phyloP scores from a whole-genome alignment of 106 monocot genomes.

The Dendrobium huoshanense region DNA sequence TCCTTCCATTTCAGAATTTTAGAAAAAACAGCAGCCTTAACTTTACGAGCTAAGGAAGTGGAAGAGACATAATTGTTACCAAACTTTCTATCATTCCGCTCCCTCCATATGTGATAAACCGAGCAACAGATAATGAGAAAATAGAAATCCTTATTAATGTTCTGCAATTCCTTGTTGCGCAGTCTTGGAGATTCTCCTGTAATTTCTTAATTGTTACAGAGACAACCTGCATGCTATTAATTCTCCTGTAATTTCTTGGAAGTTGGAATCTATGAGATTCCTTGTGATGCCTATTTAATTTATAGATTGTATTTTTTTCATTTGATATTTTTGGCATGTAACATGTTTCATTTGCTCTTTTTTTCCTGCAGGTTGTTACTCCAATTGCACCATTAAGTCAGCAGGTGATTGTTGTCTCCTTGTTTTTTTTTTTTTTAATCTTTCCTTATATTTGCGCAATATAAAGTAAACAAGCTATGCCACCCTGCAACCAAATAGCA shows the following conservation, averaged over 20 bases:
- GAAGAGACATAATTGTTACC: too few species aligned
- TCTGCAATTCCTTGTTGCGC: not conserved
- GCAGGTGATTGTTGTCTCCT: constrained; percentile 47
- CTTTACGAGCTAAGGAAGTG: too few species aligned
- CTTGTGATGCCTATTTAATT: not conserved
- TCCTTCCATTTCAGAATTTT: too few species aligned
- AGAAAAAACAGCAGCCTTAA: too few species aligned
- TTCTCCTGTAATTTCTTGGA: not conserved
- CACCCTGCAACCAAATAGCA: not conserved
- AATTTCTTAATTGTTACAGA: too few species aligned
- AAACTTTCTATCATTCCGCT: too few species aligned
- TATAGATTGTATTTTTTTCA: not conserved
- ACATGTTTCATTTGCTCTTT: not conserved
- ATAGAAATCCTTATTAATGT: too few species aligned
- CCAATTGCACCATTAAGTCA: constrained; percentile 98
- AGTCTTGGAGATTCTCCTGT: not conserved
- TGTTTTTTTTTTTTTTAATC: not conserved
- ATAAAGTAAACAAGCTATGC: not conserved
- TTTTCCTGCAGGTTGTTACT: constrained; percentile 73
- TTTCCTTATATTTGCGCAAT: not conserved
- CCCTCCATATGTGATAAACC: too few species aligned
- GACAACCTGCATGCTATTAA: not conserved
- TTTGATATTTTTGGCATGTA: not conserved
- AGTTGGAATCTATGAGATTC: not conserved
- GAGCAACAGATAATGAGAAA: too few species aligned